Conservation (phyloP, 495 filamentous ascomycete genomes). For the Hypomontagnella monticulosa region DNA sequence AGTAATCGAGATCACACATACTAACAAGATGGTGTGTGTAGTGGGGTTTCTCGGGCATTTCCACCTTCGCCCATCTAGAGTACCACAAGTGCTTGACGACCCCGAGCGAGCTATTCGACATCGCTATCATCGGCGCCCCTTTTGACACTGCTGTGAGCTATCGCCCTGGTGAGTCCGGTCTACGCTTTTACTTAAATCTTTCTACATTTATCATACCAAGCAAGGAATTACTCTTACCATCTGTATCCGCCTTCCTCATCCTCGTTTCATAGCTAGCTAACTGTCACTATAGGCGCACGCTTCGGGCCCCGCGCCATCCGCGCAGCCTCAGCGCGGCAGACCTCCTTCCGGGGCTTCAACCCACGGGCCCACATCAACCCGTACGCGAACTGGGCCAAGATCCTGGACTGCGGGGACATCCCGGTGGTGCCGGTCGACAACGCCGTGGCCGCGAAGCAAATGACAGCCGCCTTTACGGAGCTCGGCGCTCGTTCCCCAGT, state of each 20-base stretch:
- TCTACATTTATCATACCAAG: not conserved
- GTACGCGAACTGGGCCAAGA: slow-evolving; percentile 74
- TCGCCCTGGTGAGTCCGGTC: slow-evolving; percentile 67
- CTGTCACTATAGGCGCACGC: slow-evolving; percentile 65
- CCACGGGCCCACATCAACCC: slow-evolving; percentile 80
- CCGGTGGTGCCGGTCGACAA: slow-evolving; percentile 85
- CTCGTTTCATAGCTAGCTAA: not conserved
- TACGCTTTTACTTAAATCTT: not conserved
- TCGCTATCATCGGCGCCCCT: slow-evolving; percentile 81
- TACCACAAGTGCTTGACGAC: slow-evolving; percentile 78
- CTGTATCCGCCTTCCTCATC: not conserved
- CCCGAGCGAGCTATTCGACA: slow-evolving; percentile 74
- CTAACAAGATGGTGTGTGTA: slow-evolving; percentile 43
- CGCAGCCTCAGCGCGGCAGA: slow-evolving; percentile 77
- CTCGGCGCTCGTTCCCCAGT: slow-evolving; percentile 49
- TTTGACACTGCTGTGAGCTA: slow-evolving; percentile 88
- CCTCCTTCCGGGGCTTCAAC: slow-evolving; percentile 78
- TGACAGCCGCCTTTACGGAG: slow-evolving; percentile 75
- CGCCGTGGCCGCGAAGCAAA: slow-evolving; percentile 75
- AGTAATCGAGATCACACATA: not conserved
- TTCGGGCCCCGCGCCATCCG: slow-evolving; percentile 87
- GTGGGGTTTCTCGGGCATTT: slow-evolving; percentile 82
- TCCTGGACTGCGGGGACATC: slow-evolving; percentile 86
- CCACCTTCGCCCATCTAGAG: slow-evolving; percentile 80
- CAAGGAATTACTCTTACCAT: not conserved